phyloP scores from a whole-genome alignment of 2,329 filamentous ascomycete genomes.

The Fusarium pseudograminearum region DNA sequence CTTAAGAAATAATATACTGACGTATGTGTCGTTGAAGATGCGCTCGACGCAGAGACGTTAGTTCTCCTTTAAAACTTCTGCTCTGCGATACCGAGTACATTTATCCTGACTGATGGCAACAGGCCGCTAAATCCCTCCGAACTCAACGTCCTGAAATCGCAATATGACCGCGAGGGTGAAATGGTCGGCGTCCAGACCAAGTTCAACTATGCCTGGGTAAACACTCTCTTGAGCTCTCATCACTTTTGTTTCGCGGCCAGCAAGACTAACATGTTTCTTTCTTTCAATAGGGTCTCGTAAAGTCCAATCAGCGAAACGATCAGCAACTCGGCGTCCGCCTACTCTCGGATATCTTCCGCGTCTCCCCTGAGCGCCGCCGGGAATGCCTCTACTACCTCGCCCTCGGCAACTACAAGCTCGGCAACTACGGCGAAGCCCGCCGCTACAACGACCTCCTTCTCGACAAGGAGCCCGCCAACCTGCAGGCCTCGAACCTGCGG shows the following conservation, averaged over 20 bases:
- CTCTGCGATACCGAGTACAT: neutral
- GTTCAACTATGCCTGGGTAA: conserved; percentile 99
- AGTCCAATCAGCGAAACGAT: conserved; percentile 84
- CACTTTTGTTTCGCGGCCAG: neutral
- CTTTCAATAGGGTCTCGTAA: conserved; percentile 79
- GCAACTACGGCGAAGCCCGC: conserved; percentile 94
- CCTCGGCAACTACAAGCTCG: conserved; percentile 97
- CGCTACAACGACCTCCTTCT: conserved; percentile 94
- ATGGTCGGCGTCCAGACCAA: conserved; percentile 98
- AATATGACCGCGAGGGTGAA: conserved; percentile 97
- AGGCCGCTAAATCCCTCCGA: conserved; percentile 92
- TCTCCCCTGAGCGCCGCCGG: conserved; percentile 89
- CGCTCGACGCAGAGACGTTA: conserved; percentile 95
- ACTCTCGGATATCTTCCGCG: conserved; percentile 96
- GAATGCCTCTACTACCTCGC: conserved; percentile 99
- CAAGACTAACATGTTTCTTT: conserved; percentile 1
- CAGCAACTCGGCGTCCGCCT: conserved; percentile 95
- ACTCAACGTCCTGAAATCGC: conserved; percentile 89
- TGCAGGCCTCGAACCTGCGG: conserved; percentile 89
- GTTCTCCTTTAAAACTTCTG: conserved; percentile 43
- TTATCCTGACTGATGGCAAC: conserved; percentile 31
- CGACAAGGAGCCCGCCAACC: conserved; percentile 89
- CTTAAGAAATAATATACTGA: conserved; percentile 18
- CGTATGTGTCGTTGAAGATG: conserved; percentile 69
- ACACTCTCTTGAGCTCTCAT: neutral